Conservation (phyloP, 257 asterid genomes). For the Linaria vulgaris region DNA sequence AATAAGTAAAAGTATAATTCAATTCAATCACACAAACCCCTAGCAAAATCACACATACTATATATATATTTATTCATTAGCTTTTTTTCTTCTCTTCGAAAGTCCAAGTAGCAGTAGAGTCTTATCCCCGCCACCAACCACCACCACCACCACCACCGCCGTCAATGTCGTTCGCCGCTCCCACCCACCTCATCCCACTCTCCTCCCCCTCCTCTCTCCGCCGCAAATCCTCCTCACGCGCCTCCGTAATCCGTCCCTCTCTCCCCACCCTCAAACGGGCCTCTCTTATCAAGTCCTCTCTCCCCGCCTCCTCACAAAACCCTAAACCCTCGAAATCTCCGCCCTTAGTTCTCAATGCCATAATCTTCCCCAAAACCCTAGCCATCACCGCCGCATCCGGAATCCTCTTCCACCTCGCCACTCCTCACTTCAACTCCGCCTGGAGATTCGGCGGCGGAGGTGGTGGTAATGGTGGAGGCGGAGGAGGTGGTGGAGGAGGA, state of each 20-base stretch:
- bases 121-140: slow-evolving; percentile 22
- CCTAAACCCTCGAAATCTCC: slow-evolving; percentile 48
- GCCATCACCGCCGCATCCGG: slow-evolving; percentile 63
- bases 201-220: slow-evolving; percentile 31
- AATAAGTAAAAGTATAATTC: no score
- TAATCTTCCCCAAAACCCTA: slow-evolving; percentile 40
- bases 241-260: slow-evolving; percentile 38
- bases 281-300: slow-evolving; percentile 38
- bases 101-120: neutral
- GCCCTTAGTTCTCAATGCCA: slow-evolving; percentile 20
- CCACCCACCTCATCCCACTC: slow-evolving; percentile 46
- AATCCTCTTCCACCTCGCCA: slow-evolving; percentile 49
- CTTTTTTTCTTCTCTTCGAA: neutral
- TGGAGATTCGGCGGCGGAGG: slow-evolving; percentile 57
- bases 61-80: neutral
- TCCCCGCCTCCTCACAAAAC: slow-evolving; percentile 44
- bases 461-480: slow-evolving; percentile 42
- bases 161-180: slow-evolving; percentile 61
- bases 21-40: no score
- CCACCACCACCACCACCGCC: slow-evolving; percentile 36
- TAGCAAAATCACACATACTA: neutral
- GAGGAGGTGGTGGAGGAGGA: slow-evolving; percentile 49
- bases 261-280: no score
- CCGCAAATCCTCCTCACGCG: no score
- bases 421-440: slow-evolving; percentile 26